Conservation (phyloP, 208 protist genomes). For the Acanthamoeba castellanii region DNA sequence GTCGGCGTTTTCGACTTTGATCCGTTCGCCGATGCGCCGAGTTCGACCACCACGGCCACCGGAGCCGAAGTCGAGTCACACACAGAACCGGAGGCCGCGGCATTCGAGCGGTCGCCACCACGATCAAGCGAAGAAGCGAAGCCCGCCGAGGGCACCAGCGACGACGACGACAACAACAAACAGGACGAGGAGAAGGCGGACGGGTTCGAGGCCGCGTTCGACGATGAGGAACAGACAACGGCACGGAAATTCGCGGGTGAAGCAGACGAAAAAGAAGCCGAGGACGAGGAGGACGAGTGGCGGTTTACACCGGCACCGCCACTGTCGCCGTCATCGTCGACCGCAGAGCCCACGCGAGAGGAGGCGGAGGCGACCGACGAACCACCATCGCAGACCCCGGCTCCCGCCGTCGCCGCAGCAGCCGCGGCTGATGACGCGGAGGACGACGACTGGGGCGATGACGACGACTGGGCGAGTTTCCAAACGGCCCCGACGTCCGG, state of each 20-base stretch:
- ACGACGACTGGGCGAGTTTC: slow-evolving; percentile 18
- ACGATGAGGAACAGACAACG: background rate
- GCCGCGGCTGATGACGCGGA: background rate
- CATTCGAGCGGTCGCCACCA: too few species aligned
- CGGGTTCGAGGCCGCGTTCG: background rate
- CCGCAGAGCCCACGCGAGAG: too few species aligned
- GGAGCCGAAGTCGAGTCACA: too few species aligned
- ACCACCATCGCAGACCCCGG: too few species aligned
- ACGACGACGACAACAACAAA: background rate
- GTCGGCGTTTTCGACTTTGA: background rate
- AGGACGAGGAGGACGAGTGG: background rate
- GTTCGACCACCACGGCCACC: too few species aligned
- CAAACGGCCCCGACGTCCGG: background rate
- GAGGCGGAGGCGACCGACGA: too few species aligned
- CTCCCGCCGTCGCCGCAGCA: background rate
- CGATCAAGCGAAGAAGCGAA: too few species aligned
- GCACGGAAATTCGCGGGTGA: too few species aligned
- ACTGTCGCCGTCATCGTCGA: too few species aligned
- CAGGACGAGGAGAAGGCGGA: background rate
- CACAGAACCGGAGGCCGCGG: too few species aligned
- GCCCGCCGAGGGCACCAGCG: too few species aligned
- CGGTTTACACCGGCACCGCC: background rate
- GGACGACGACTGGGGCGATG: slow-evolving; percentile 8
- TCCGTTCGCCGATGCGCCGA: background rate
- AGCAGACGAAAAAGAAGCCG: background rate